A percentile compares a stretch with the other conserved stretches of the same genome.
These are phyloP conservation scores for Maudiozyma turicensis DNA, from an alignment of 805 yeast species.

Conservation along the genomic window DNA sequence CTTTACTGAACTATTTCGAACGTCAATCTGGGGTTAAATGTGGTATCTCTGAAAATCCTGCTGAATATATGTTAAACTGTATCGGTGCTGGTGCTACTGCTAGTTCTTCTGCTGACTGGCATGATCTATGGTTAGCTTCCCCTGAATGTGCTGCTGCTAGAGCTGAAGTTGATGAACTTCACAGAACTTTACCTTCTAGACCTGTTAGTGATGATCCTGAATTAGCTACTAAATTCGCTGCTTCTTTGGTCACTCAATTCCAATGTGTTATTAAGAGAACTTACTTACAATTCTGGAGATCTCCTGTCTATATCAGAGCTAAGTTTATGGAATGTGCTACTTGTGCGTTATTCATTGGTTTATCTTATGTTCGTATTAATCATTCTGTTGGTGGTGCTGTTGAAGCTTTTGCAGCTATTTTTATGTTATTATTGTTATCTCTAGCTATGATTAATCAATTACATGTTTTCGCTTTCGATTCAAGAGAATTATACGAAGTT, in stretches of 20 bases:
- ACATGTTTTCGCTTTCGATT: slow-evolving; percentile 49
- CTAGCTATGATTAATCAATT: slow-evolving; percentile 51
- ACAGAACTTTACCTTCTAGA: slow-evolving; percentile 31
- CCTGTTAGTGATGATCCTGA: slow-evolving; percentile 29
- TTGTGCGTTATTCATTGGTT: slow-evolving; percentile 55
- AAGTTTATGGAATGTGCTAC: slow-evolving; percentile 43
- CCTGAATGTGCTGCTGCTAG: slow-evolving; percentile 43
- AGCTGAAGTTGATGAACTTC: slow-evolving; percentile 46
- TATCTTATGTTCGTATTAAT: slow-evolving; percentile 53
- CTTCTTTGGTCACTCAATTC: slow-evolving; percentile 34
- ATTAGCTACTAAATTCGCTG: slow-evolving; percentile 39
- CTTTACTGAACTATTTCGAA: slow-evolving; percentile 59
- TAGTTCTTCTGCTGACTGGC: slow-evolving; percentile 47
- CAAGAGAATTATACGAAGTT: slow-evolving; percentile 58
- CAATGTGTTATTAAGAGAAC: slow-evolving; percentile 41
- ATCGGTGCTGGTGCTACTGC: slow-evolving; percentile 82
- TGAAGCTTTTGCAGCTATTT: slow-evolving; percentile 51
- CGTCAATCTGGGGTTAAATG: slow-evolving; percentile 64
- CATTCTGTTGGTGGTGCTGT: slow-evolving; percentile 55
- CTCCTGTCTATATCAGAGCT: slow-evolving; percentile 49
- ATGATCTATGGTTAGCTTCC: slow-evolving; percentile 48
- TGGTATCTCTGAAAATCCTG: slow-evolving; percentile 54
- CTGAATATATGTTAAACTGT: slow-evolving; percentile 63
- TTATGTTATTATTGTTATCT: slow-evolving; percentile 45
- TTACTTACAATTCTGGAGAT: slow-evolving; percentile 54